Percentiles rank a stretch among this genome's conserved stretches.
These are phyloP conservation scores for Oxyria digyna DNA, from an alignment of 148 eudicot species.

Conservation along the genomic window DNA sequence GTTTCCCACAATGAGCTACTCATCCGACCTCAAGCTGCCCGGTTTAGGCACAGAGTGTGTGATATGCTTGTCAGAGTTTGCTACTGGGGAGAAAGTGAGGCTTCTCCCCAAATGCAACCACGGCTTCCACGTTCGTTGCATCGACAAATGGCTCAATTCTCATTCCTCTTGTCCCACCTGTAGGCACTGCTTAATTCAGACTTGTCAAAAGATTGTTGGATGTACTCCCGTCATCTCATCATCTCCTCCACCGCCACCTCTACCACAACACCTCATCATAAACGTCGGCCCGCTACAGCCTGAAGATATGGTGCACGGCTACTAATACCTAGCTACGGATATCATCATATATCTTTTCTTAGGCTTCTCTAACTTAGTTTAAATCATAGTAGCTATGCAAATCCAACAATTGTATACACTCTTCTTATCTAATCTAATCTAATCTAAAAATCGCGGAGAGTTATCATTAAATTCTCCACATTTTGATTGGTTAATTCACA, in stretches of 20 bases:
- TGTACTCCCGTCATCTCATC: constrained; percentile 22
- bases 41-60: constrained; percentile 53
- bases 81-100: constrained; percentile 30
- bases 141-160: constrained; percentile 65
- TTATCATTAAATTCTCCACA: no score
- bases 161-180: constrained; percentile 90
- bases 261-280: constrained; percentile 8
- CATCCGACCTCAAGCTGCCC: constrained; percentile 31
- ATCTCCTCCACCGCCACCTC: constrained; percentile 9
- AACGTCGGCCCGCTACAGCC: constrained; percentile 4
- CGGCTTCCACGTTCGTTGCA: constrained; percentile 68
- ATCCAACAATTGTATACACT: background rate
- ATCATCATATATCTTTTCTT: no score
- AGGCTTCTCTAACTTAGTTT: background rate
- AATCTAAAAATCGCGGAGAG: no score
- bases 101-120: constrained; percentile 75
- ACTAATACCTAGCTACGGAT: background rate
- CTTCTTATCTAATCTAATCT: no score
- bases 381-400: background rate
- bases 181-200: constrained; percentile 52
- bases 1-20: constrained; percentile 38
- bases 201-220: constrained; percentile 49
- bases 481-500: no score
- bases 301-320: constrained; percentile 5
- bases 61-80: constrained; percentile 60